These are phyloP conservation scores for Blumeria graminis DNA, from an alignment of 2,329 filamentous ascomycete species.

Conservation along the genomic window DNA sequence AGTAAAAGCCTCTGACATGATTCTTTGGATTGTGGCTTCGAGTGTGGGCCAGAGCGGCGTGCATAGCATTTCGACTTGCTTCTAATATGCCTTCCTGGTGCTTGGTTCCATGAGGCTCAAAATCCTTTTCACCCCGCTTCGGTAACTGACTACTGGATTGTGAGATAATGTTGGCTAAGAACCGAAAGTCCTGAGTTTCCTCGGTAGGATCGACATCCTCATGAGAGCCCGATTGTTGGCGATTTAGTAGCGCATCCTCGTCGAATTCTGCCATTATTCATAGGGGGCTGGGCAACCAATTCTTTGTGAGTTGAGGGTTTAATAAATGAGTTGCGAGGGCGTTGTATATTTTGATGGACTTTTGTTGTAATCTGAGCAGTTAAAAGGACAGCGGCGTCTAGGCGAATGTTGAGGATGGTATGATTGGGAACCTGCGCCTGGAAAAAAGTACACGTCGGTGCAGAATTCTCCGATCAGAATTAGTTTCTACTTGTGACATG, in stretches of 20 bases:
- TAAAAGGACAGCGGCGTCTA: no score
- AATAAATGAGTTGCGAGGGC: no score
- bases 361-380: no score
- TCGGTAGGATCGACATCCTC: conserved; percentile 45
- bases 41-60: conserved; percentile 58
- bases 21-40: conserved; percentile 46
- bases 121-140: conserved; percentile 89
- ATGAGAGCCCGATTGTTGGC: conserved; percentile 2
- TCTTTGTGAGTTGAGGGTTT: no score
- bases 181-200: conserved; percentile 68
- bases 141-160: conserved; percentile 35
- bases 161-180: conserved; percentile 30
- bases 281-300: not conserved
- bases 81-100: conserved; percentile 59
- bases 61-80: conserved; percentile 66
- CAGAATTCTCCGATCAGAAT: no score
- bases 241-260: conserved; percentile 10
- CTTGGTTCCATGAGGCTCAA: conserved; percentile 73
- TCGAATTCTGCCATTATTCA: conserved; percentile 12
- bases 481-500: no score
- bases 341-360: no score
- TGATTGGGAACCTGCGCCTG: no score
- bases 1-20: conserved; percentile 49
- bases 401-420: no score
- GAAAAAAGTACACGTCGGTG: no score